Base-by-base conservation (phyloP, 1,139 yeast species). In the Kodamaea fungicola region DNA sequence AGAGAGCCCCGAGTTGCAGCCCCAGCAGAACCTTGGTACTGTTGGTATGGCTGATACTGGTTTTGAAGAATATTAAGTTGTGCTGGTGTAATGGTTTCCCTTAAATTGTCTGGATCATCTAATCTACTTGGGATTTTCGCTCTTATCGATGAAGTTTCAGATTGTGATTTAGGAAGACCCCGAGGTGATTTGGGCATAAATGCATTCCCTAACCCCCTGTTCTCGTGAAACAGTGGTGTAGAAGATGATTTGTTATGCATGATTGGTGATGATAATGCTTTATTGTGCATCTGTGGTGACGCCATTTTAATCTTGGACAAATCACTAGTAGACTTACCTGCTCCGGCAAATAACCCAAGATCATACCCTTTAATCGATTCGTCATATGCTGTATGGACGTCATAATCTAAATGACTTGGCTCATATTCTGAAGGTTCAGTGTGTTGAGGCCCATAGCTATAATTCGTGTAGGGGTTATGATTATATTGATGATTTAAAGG, bases 41-140 rank as follows among this genome's bases (percentile, higher is more conserved):
- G 35, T 16, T 31, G 37, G 29, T 38, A 25, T 12, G 38, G 36
- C n/a, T 22, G 12, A 22, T 34, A 27, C 16, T 35, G 38, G 19
- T 50, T 51, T 30, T 56, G 61, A 12, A 64, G 43, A 21, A 53
- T 42, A 38, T 60, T 62, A 33, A 64, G 49, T 43, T 65, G 64
- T 0, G 71, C 71, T 2, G 71, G 71, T 0, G 71, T 65, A 27
- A 62, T 54, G 32, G 52, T 67, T 43, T 59, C 63, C 34, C 52
- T 57, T 33, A 65, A 51, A 32, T 55, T 52, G 39, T 64, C 70
- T 3, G 65, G 62, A 40, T 63, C 67, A 9, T 42, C 45, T 12
- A 13, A 22, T 12, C 8, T 8, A 3, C 4, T 10, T 16, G 19
- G 19, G 19, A 16, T 16, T 16, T 16, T 5, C 19, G 19, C 19